phyloP scores from a whole-genome alignment of 148 eudicot species.

The Fagopyrum homotropicum region DNA sequence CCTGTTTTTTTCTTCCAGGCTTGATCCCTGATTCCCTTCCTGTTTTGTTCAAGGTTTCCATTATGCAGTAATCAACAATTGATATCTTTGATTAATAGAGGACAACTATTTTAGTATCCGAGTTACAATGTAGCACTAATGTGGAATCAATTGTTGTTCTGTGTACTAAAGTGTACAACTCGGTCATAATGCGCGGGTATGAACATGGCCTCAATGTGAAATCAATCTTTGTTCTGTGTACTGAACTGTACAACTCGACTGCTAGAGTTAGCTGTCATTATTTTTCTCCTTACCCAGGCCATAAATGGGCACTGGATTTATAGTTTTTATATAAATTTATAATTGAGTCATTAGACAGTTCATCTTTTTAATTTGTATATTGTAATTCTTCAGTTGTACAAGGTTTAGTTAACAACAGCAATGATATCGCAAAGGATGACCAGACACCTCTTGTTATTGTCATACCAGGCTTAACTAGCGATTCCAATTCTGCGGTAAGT shows the following conservation, averaged over 20 bases:
- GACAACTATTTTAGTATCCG: no score
- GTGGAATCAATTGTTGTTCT: not conserved
- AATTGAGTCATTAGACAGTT: not conserved
- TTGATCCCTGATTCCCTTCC: not conserved
- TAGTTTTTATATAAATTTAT: not conserved
- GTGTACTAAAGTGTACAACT: no score
- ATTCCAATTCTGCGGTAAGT: conserved; percentile 82
- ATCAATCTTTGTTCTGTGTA: not conserved
- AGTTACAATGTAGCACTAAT: no score
- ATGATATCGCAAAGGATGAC: conserved; percentile 47
- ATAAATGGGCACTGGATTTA: no score
- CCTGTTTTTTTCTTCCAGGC: not conserved
- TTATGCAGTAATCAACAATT: not conserved
- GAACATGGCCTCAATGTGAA: not conserved
- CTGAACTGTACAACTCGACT: not conserved
- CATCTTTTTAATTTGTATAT: not conserved
- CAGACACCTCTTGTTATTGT: conserved; percentile 65
- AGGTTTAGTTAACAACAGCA: conserved; percentile 26
- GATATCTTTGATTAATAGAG: not conserved
- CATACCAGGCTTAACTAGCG: conserved; percentile 90
- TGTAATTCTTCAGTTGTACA: conserved; percentile 34
- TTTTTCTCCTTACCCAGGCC: not conserved
- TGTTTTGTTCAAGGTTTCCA: not conserved
- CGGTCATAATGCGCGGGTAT: not conserved
- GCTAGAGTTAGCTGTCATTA: not conserved